These are phyloP conservation scores for Porphyridium purpureum DNA, from an alignment of 23 red algal species.

Conservation along the genomic window DNA sequence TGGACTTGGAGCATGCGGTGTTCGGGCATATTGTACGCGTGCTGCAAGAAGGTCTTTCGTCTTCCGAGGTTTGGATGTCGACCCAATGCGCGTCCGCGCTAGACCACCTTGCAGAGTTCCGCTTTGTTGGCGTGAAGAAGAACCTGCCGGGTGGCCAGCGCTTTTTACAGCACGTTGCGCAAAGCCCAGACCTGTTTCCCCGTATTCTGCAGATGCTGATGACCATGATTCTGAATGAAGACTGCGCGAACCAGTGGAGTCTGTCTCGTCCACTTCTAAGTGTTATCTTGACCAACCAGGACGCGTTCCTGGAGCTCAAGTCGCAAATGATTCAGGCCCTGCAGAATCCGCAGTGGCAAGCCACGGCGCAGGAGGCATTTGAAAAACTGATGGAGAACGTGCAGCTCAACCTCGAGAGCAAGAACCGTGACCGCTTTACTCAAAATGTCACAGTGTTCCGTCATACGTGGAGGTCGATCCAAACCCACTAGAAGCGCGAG, in stretches of 20 bases:
- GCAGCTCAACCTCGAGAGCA: conserved; percentile 52
- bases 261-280: conserved; percentile 63
- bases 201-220: conserved; percentile 46
- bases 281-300: conserved; percentile 2
- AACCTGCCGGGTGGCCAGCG: neutral
- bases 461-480: neutral
- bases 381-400: conserved; percentile 58
- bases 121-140: no score
- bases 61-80: conserved; percentile 71
- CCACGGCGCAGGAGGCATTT: conserved; percentile 37
- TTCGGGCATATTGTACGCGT: conserved; percentile 44
- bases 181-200: conserved; percentile 42
- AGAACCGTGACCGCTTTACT: conserved; percentile 71
- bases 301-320: conserved; percentile 41
- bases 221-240: conserved; percentile 44
- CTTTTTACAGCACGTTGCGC: conserved; percentile 20
- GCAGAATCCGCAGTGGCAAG: conserved; percentile 20
- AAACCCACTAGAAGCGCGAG: neutral
- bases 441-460: conserved; percentile 57
- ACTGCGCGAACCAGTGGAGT: conserved; percentile 83
- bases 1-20: conserved; percentile 23
- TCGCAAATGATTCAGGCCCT: conserved; percentile 25
- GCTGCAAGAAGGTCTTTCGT: conserved; percentile 49
- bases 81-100: conserved; percentile 35
- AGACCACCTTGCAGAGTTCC: conserved; percentile 51